Conservation (phyloP, 345 rosid genomes). For the Citropsis articulata region DNA sequence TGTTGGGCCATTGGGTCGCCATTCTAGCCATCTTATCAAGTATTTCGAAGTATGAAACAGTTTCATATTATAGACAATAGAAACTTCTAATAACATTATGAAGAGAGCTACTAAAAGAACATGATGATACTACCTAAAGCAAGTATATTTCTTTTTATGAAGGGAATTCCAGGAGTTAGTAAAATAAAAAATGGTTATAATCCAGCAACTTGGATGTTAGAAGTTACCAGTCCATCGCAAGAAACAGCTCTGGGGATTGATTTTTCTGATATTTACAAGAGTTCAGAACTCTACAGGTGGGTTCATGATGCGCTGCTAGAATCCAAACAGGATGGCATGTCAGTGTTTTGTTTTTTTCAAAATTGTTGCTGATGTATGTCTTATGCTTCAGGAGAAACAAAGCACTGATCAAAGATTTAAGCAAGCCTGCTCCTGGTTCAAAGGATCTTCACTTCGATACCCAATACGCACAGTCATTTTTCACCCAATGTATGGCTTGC, state of each 20-base stretch:
- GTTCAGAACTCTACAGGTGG: constrained; percentile 44
- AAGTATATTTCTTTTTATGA: background rate
- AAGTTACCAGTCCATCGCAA: constrained; percentile 35
- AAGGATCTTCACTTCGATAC: constrained; percentile 33
- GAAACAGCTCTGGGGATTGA: constrained; percentile 39
- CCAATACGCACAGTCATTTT: constrained; percentile 29
- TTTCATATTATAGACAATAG: background rate
- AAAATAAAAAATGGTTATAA: constrained; percentile 43
- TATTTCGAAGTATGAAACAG: constrained; percentile 41
- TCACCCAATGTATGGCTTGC: constrained; percentile 38
- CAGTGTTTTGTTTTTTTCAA: background rate
- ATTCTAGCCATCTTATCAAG: constrained; percentile 31
- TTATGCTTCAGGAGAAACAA: constrained; percentile 37
- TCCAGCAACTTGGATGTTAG: constrained; percentile 64
- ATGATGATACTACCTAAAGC: background rate
- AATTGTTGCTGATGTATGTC: background rate
- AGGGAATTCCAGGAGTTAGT: constrained; percentile 38
- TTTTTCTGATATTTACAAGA: constrained; percentile 37
- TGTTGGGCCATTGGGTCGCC: constrained; percentile 45
- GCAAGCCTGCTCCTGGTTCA: constrained; percentile 33
- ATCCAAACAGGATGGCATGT: background rate
- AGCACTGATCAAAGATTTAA: constrained; percentile 30
- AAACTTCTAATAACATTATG: background rate
- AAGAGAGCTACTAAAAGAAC: background rate
- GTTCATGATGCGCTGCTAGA: background rate